Base-by-base conservation (phyloP, 768 basidiomycete species). In the Russula olivacea region DNA sequence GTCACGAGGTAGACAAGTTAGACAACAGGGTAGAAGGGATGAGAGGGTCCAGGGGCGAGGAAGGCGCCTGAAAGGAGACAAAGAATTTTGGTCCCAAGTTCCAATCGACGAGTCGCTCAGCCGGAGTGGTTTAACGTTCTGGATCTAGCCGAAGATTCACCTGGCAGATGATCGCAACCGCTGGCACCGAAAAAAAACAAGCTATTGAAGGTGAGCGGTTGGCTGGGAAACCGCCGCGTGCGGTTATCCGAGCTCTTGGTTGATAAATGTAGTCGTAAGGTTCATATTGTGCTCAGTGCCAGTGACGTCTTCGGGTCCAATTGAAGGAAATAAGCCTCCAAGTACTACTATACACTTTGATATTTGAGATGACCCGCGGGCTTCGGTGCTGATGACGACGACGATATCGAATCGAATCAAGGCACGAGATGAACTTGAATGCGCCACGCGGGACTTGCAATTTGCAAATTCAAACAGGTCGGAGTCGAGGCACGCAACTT, bases 221-320 rank as follows among this genome's bases (percentile, higher is more conserved):
- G 57, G 47, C 62, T n/a, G 34, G 62, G 62, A 53, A 41, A 63
- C 52, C 47, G 9, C 52, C 47, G 36, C 36, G 40, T 14, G 43
- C 23, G 47, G 28, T 21, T 45, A 52, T 53, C 50, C 51, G 58
- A 63, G 28, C 15, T 30, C 23, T 21, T 12, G 34, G 34, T 55
- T 15, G 36, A 23, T 36, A 25, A 11, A 36, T n/a, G 7, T 19
- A 9, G 41, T 43, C 41, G 41, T 43, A 43, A 41, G 9, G 8
- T 9, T 43, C 19, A 43, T 43, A 45, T 45, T n/a, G 43, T n/a
- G 43, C 45, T 21, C 9, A 17, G 14, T 40, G 38, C 12, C 9
- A 17, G 14, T 40, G 38, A 40, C 45, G n/a, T 21, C n/a, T n/a
- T 47, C 45, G 12, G 10, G 45, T 21, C 45, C 21, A 47, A n/a